Evolutionary conservation across 192 early-diverging fungal species (phyloP).

Genomic region (Kickxella alabastrina): DNA sequence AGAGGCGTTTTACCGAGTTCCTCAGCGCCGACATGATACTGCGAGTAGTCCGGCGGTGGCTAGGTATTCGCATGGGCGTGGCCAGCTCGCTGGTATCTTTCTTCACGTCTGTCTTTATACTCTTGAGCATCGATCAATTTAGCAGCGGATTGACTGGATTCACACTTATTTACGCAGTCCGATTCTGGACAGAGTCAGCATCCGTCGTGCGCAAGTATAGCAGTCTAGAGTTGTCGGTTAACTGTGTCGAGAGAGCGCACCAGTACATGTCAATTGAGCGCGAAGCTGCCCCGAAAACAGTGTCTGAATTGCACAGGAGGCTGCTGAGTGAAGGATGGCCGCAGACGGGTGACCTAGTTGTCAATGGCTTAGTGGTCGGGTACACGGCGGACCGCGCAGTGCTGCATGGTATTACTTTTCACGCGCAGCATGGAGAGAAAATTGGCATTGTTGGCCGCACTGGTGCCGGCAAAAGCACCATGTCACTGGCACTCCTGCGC

Average conservation of each 20-base stretch:
- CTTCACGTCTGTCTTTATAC: conserved; percentile 60
- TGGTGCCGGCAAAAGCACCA: conserved; percentile 72
- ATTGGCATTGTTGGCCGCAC: conserved; percentile 88
- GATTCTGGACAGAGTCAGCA: conserved; percentile 67
- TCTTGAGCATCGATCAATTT: conserved; percentile 49
- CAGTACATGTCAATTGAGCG: conserved; percentile 77
- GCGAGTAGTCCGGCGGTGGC: conserved; percentile 75
- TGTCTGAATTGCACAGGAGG: conserved; percentile 27
- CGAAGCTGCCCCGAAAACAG: conserved; percentile 62
- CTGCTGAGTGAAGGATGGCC: conserved; percentile 61
- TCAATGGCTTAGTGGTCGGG: conserved; percentile 61
- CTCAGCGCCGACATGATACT: conserved; percentile 76
- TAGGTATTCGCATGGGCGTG: conserved; percentile 72
- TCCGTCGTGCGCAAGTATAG: conserved; percentile 70
- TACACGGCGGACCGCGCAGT: conserved; percentile 69
- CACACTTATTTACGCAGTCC: conserved; percentile 71
- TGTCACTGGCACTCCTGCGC: conserved; percentile 65
- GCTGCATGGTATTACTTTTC: conserved; percentile 69
- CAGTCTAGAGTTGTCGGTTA: conserved; percentile 73
- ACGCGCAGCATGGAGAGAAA: conserved; percentile 64
- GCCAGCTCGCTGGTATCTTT: conserved; percentile 69
- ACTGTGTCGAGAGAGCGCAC: conserved; percentile 71
- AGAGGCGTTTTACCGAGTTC: conserved; percentile 59
- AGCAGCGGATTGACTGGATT: conserved; percentile 81
- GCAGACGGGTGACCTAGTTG: conserved; percentile 59